A percentile compares a stretch with the other conserved stretches of the same genome.
These are phyloP conservation scores for Xylariaceae sp. DNA, from an alignment of 2,329 filamentous ascomycete genomes.

Conservation along the genomic window DNA sequence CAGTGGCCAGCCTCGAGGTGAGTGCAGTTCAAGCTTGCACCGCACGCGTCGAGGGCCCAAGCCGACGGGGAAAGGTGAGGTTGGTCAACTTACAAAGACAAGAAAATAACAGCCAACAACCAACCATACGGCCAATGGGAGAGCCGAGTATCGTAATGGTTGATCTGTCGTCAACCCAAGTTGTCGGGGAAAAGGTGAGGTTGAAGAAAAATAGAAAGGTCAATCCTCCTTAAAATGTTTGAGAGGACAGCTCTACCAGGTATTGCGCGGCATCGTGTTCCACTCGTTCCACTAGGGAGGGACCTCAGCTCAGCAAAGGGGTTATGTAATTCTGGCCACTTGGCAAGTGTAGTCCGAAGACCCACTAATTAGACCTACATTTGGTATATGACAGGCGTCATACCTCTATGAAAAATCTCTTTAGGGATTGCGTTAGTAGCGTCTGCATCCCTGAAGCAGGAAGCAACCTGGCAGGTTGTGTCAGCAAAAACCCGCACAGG, in stretches of 20 bases:
- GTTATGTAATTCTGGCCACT: conserved; percentile 21
- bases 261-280: conserved; percentile 19
- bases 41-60: neutral
- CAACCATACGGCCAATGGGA: conserved; percentile 23
- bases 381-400: conserved; percentile 13
- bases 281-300: too few species aligned
- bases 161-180: conserved; percentile 11
- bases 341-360: conserved; percentile 10
- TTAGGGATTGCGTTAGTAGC: too few species aligned
- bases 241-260: conserved; percentile 18
- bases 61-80: neutral
- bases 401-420: conserved; percentile 10
- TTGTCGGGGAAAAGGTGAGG: conserved; percentile 10
- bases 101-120: conserved; percentile 22
- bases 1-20: neutral
- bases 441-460: too few species aligned
- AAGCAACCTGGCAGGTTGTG: too few species aligned
- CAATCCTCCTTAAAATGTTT: conserved; percentile 20
- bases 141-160: conserved; percentile 16
- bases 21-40: neutral
- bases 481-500: too few species aligned
- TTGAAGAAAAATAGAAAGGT: conserved; percentile 3
- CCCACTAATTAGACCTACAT: neutral
- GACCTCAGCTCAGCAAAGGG: neutral
- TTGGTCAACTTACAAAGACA: conserved; percentile 31